Percentiles rank a stretch among this genome's conserved stretches.
These are phyloP conservation scores for Fusarium penzigii DNA, from an alignment of 2,329 filamentous ascomycete genomes.

Conservation along the genomic window DNA sequence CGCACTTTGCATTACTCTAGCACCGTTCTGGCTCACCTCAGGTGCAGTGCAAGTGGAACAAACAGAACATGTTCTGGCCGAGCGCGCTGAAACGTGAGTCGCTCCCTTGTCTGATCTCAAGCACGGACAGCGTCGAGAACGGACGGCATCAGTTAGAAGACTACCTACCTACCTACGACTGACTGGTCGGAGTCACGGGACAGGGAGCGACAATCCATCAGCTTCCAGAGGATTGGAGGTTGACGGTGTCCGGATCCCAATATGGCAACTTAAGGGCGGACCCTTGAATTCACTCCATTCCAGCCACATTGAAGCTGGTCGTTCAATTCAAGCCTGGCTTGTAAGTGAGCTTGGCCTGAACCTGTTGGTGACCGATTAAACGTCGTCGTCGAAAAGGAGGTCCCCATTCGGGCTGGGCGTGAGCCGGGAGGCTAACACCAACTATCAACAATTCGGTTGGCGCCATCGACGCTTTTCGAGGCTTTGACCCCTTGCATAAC, in stretches of 20 bases:
- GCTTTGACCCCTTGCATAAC: constrained; percentile 19
- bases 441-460: constrained; percentile 13
- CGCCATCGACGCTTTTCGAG: constrained; percentile 7
- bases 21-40: too few relatives aligned
- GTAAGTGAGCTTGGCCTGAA: too few relatives aligned
- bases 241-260: constrained; percentile 15
- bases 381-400: background rate
- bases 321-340: constrained; percentile 4
- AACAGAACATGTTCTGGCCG: constrained; percentile 20
- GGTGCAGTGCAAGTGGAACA: background rate
- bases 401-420: constrained; percentile 10
- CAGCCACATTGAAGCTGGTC: constrained; percentile 11
- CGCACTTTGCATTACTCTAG: too few relatives aligned
- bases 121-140: constrained; percentile 19
- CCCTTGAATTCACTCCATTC: constrained; percentile 22
- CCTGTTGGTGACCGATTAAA: constrained; percentile 10
- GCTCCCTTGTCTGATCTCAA: constrained; percentile 26
- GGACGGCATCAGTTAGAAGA: constrained; percentile 8
- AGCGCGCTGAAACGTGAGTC: constrained; percentile 34
- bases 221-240: constrained; percentile 12
- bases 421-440: constrained; percentile 12
- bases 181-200: background rate
- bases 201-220: constrained; percentile 18
- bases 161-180: too few relatives aligned
- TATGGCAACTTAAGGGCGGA: constrained; percentile 16